These are phyloP conservation scores for Coniochaeta sp. DNA, from an alignment of 2,329 filamentous ascomycete genomes.

Conservation along the genomic window DNA sequence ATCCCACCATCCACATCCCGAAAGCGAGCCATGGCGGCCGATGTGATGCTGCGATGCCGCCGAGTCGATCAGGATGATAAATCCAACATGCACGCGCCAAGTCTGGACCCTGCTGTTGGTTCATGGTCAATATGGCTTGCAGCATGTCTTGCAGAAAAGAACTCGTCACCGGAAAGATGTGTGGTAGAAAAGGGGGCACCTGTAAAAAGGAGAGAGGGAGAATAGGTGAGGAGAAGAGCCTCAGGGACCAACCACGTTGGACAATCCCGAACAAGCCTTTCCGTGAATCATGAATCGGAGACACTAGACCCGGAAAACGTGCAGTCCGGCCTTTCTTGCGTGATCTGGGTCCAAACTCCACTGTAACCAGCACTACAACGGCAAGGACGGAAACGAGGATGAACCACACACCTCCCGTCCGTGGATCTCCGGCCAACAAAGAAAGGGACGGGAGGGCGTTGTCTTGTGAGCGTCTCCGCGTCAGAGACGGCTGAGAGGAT, in stretches of 20 bases:
- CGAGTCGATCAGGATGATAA: not conserved
- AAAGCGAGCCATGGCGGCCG: too few species aligned
- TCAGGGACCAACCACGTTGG: not conserved
- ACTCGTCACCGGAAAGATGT: too few species aligned
- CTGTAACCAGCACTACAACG: not conserved
- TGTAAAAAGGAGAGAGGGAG: not conserved
- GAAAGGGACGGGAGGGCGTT: not conserved
- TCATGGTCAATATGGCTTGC: not conserved
- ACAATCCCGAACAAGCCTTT: not conserved
- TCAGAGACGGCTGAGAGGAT: too few species aligned
- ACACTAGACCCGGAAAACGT: not conserved
- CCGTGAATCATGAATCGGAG: not conserved
- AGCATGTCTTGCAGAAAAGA: not conserved
- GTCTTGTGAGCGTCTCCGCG: not conserved
- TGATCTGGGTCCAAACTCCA: not conserved
- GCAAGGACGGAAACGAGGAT: too few species aligned
- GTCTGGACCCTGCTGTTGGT: not conserved
- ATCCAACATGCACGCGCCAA: not conserved
- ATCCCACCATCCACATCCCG: too few species aligned
- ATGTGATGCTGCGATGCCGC: too few species aligned
- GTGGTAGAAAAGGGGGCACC: not conserved
- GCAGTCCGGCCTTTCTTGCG: not conserved
- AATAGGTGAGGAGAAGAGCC: not conserved
- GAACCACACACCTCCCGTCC: not conserved
- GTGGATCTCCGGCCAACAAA: not conserved